Evolutionary conservation across 2,329 filamentous ascomycete genomes (phyloP).

Genomic region (Bipolaris zeicola): DNA sequence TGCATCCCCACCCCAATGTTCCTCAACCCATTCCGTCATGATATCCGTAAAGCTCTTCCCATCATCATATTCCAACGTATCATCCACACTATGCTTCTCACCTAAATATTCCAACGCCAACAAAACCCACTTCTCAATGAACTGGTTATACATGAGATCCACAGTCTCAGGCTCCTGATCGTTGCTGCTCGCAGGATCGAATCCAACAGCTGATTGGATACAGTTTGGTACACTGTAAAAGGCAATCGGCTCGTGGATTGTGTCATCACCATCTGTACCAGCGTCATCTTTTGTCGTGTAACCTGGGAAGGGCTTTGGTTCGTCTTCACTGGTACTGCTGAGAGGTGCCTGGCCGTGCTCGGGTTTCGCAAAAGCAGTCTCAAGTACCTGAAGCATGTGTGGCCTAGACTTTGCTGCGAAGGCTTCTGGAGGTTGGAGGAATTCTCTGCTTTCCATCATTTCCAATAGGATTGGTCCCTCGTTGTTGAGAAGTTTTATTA

Average conservation of each 20-base stretch:
- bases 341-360: constrained; percentile 19
- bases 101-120: constrained; percentile 70
- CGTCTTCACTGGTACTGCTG: constrained; percentile 1
- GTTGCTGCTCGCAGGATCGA: constrained; percentile 47
- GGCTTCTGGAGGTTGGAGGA: constrained; percentile 56
- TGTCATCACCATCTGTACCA: constrained; percentile 87
- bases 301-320: constrained; percentile 64
- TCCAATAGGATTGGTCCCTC: constrained; percentile 57
- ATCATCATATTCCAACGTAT: constrained; percentile 60
- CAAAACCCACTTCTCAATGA: constrained; percentile 82
- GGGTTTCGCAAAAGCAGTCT: constrained; percentile 5
- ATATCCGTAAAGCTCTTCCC: constrained; percentile 62
- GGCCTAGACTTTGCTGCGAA: constrained; percentile 36
- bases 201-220: constrained; percentile 71
- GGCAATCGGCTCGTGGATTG: constrained; percentile 73
- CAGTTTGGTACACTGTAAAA: constrained; percentile 84
- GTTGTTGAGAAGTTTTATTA: constrained; percentile 66
- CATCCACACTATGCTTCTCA: constrained; percentile 55
- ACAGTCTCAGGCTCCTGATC: constrained; percentile 69
- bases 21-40: constrained; percentile 64
- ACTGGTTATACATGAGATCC: constrained; percentile 90
- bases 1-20: constrained; percentile 55
- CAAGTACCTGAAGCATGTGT: constrained; percentile 17
- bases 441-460: constrained; percentile 37
- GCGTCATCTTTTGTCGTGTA: constrained; percentile 90